A percentile compares a stretch with the other conserved stretches of the same genome.
These are phyloP conservation scores for Zygnema circumcarinatum DNA, from an alignment of 139 green algal genomes.

Conservation along the genomic window DNA sequence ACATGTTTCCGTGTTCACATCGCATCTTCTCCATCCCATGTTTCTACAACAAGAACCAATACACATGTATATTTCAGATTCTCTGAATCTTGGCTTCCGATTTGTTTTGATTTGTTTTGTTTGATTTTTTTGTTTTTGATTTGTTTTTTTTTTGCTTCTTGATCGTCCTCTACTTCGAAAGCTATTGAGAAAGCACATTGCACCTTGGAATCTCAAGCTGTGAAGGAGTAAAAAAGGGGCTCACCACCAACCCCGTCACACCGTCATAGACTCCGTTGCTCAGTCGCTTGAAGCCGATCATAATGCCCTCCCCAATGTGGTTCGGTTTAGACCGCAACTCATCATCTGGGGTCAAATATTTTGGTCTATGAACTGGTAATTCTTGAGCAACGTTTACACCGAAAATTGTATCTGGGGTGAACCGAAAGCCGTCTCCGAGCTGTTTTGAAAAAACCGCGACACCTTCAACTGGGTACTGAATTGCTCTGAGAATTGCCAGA, in stretches of 20 bases:
- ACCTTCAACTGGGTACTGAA: conserved; percentile 41
- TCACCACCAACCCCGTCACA: conserved; percentile 33
- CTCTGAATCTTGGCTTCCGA: no score
- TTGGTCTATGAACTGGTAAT: not conserved
- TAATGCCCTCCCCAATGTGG: conserved; percentile 30
- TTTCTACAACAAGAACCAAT: not conserved
- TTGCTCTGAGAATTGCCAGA: conserved; percentile 15
- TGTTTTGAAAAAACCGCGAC: conserved; percentile 36
- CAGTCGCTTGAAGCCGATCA: conserved; percentile 33
- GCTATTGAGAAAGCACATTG: no score
- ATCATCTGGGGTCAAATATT: not conserved
- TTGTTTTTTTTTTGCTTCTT: no score
- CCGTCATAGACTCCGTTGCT: conserved; percentile 42
- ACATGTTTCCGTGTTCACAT: no score
- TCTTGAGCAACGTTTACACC: not conserved
- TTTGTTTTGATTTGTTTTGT: no score
- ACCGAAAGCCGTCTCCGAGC: conserved; percentile 32
- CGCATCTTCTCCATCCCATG: not conserved
- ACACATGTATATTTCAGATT: not conserved
- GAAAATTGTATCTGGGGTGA: conserved; percentile 43
- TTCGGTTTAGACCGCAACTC: not conserved
- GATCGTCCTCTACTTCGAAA: no score
- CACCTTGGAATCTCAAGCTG: no score
- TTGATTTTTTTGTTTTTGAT: no score
- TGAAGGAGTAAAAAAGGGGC: not conserved